phyloP scores from a whole-genome alignment of 345 rosid species.

The Gossypium anomalum region DNA sequence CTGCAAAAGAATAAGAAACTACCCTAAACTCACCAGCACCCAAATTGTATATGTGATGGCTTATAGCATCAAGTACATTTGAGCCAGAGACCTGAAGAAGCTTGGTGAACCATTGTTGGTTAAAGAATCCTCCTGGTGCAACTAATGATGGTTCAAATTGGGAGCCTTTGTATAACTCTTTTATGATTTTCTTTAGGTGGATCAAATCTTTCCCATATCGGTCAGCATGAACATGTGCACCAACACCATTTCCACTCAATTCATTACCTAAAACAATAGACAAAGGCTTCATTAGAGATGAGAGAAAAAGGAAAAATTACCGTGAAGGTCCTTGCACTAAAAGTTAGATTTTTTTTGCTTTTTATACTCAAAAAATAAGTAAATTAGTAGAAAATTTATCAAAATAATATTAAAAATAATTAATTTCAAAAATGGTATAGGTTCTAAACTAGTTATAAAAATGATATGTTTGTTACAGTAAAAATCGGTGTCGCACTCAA shows the following conservation, averaged over 20 bases:
- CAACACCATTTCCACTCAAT: constrained; percentile 77
- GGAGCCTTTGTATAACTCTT: constrained; percentile 49
- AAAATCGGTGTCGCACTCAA: too few species aligned
- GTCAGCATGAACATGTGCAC: constrained; percentile 70
- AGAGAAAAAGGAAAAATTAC: not conserved
- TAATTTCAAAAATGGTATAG: too few species aligned
- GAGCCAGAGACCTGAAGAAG: constrained; percentile 78
- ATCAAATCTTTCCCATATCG: constrained; percentile 77
- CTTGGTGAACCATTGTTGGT: constrained; percentile 62
- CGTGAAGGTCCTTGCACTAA: too few species aligned
- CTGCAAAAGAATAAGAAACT: not conserved
- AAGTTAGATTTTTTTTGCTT: too few species aligned
- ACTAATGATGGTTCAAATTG: constrained; percentile 52
- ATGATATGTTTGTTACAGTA: too few species aligned
- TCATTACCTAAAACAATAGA: constrained; percentile 65
- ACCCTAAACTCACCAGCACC: constrained; percentile 58
- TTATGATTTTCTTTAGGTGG: constrained; percentile 48
- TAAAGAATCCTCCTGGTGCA: constrained; percentile 96
- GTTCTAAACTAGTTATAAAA: too few species aligned
- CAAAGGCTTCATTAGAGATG: constrained; percentile 13
- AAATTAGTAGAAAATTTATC: too few species aligned
- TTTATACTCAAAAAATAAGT: too few species aligned
- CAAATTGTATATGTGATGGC: constrained; percentile 94
- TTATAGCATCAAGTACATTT: constrained; percentile 46
- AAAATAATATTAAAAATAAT: too few species aligned